These are phyloP conservation scores for Hamamelis virginiana DNA, from an alignment of 164 flowering plant genomes.

Conservation along the genomic window DNA sequence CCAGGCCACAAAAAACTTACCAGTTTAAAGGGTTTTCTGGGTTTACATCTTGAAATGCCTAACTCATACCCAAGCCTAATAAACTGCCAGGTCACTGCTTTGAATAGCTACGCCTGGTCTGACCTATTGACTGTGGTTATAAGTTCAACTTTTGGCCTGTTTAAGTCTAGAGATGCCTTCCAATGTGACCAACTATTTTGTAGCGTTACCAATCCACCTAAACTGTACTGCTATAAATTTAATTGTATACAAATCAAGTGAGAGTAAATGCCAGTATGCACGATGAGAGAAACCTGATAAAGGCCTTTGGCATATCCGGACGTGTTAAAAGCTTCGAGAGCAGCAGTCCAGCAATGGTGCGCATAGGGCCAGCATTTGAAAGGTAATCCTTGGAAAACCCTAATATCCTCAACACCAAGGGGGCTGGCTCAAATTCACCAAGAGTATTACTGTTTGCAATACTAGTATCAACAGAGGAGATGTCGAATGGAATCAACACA, in stretches of 20 bases:
- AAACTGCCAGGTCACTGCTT: background rate
- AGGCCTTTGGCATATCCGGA: constrained; percentile 87
- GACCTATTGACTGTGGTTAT: background rate
- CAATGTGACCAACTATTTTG: background rate
- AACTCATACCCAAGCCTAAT: background rate
- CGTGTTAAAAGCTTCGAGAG: constrained; percentile 89
- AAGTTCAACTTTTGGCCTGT: background rate
- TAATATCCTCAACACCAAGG: constrained; percentile 66
- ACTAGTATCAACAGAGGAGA: constrained; percentile 87
- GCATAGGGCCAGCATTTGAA: constrained; percentile 93
- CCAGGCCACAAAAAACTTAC: background rate
- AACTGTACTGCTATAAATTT: too few relatives aligned
- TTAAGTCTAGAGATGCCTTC: background rate
- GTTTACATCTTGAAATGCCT: background rate
- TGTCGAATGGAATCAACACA: constrained; percentile 94
- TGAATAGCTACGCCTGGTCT: background rate
- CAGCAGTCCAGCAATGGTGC: constrained; percentile 73
- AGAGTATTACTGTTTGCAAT: constrained; percentile 33
- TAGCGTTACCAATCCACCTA: background rate
- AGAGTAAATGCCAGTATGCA: background rate
- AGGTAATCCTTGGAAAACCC: constrained; percentile 76
- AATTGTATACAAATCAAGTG: background rate
- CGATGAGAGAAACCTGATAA: constrained; percentile 52
- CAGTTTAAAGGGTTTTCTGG: background rate
- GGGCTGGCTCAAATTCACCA: constrained; percentile 56